These are phyloP conservation scores for Daldinia sp. DNA, from an alignment of 2,329 filamentous ascomycete species.

Conservation along the genomic window DNA sequence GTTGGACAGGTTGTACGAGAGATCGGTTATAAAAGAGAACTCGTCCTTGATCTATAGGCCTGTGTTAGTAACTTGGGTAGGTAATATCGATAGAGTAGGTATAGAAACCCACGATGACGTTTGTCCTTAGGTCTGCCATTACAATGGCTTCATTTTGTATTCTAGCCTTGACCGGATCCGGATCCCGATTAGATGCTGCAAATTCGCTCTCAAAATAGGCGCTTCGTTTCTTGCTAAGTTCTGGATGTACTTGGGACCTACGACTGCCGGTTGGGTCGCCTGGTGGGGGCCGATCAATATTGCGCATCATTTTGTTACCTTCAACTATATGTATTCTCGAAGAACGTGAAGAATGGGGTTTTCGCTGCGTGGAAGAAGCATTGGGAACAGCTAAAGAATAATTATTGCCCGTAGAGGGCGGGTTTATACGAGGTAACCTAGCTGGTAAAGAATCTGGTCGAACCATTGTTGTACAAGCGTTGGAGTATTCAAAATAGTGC, in stretches of 20 bases:
- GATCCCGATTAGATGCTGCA: conserved; percentile 49
- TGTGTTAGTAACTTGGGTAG: conserved; percentile 21
- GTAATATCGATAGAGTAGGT: not conserved
- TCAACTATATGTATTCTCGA: conserved; percentile 53
- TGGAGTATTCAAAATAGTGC: conserved; percentile 23
- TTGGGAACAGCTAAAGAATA: conserved; percentile 27
- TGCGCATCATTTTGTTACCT: conserved; percentile 54
- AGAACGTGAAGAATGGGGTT: conserved; percentile 42
- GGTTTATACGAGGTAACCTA: conserved; percentile 38
- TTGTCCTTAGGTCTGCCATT: conserved; percentile 73
- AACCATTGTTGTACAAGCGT: conserved; percentile 36
- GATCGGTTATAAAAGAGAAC: conserved; percentile 77
- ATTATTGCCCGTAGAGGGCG: conserved; percentile 21
- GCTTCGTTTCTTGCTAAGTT: conserved; percentile 55
- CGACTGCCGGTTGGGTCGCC: conserved; percentile 53
- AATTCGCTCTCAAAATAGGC: conserved; percentile 63
- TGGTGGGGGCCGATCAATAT: conserved; percentile 56
- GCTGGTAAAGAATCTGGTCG: conserved; percentile 41
- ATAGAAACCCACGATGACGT: conserved; percentile 66
- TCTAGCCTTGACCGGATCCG: conserved; percentile 58
- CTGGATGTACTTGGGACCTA: conserved; percentile 51
- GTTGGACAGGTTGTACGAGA: conserved; percentile 78
- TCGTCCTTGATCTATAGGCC: conserved; percentile 75
- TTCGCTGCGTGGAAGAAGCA: conserved; percentile 53
- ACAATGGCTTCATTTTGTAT: conserved; percentile 68